Evolutionary conservation across 352 stramenopile species (phyloP), one percentile per base, ranked within the genome.

Genomic region (Discostella stelligera): DNA sequence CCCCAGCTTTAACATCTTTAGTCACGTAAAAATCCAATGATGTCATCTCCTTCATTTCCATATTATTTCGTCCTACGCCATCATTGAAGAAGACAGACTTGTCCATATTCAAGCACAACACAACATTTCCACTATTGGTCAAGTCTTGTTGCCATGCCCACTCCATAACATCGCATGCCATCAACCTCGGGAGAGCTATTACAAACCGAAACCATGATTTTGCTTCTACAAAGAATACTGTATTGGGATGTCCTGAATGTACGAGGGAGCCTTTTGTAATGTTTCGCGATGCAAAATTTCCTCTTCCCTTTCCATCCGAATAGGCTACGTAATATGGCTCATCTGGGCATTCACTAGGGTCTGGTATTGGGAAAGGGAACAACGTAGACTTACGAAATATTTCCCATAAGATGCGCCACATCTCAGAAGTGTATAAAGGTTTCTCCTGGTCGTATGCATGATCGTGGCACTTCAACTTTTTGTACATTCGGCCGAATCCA

Each of bases 11-110:
- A 76, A 76, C 61, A 25, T 76, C 68, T 63, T 14, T 53, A 25
- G 16, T 54, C 21, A 59, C 68, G 46, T 76, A 76, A 41, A 63
- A 69, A 76, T 76, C 49, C 30, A 76, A 48, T 50, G 68, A 76
- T 68, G 58, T 58, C 14, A 18, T 9, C 44, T 76, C 32, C 30
- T 64, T 76, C 25, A 63, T 55, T 52, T 63, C 25, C 37, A 76
- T 76, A 58, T 76, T 76, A 39, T n/a, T 27, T 11, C 16, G 63
- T 48, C 21, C 32, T 25, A 64, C n/a, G 10, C 68, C 68, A 64
- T 76, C 58, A 56, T 76, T 76, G 50, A 69, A 76, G 41, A 70
- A 62, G 20, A 58, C 68, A 41, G 56, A 58, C 11, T 56, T 62
- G 44, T 76, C 58, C 48, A 76, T 44, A 44, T 76, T 66, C 37